Evolutionary conservation across 2,329 filamentous ascomycete genomes (phyloP).

Genomic region (Lachnellula willkommii): DNA sequence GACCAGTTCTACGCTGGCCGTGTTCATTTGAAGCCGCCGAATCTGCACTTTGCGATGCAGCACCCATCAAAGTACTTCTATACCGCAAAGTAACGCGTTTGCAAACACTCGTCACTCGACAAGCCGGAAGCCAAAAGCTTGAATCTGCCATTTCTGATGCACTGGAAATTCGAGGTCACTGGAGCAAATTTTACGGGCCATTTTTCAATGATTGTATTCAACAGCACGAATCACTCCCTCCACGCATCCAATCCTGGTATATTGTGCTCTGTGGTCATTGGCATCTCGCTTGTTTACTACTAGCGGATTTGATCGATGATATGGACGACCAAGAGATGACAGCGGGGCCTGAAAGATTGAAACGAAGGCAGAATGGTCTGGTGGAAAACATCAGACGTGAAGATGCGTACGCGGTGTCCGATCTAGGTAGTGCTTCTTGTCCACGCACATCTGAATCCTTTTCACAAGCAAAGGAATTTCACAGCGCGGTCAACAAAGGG

Average conservation of each 20-base stretch:
- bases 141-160: conserved; percentile 46
- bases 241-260: conserved; percentile 55
- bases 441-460: conserved; percentile 31
- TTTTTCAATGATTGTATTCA: conserved; percentile 39
- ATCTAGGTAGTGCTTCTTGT: conserved; percentile 42
- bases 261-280: conserved; percentile 53
- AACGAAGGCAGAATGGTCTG: conserved; percentile 23
- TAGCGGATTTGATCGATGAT: conserved; percentile 48
- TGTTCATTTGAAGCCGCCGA: conserved; percentile 49
- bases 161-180: conserved; percentile 43
- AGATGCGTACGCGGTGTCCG: conserved; percentile 43
- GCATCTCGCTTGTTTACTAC: conserved; percentile 50
- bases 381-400: conserved; percentile 37
- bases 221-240: conserved; percentile 45
- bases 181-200: too few species aligned
- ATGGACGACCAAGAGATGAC: conserved; percentile 38
- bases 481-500: conserved; percentile 49
- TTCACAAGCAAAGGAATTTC: conserved; percentile 39
- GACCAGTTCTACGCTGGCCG: conserved; percentile 39
- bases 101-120: conserved; percentile 45
- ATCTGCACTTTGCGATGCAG: conserved; percentile 45
- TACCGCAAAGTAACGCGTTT: conserved; percentile 53
- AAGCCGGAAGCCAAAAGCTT: conserved; percentile 34
- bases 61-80: conserved; percentile 54
- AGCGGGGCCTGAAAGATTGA: too few species aligned